Percentiles rank a stretch among this genome's conserved stretches.
Conservation (phyloP, 805 yeast species). For the Pichia kluyveri region DNA sequence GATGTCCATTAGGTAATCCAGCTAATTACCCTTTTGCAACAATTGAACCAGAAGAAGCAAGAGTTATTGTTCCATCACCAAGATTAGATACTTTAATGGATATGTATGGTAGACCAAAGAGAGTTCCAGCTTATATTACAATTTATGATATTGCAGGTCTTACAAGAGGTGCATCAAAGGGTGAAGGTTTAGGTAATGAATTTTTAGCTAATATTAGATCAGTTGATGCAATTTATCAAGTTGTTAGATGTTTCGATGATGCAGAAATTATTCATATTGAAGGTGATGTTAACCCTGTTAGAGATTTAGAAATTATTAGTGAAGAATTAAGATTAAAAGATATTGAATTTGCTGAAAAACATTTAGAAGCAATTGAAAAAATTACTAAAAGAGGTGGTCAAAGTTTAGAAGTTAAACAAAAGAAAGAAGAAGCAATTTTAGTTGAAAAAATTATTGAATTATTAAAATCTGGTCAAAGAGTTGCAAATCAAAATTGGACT, state of each 20-base stretch:
- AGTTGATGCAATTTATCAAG: constrained; percentile 96
- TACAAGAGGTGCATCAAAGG: constrained; percentile 92
- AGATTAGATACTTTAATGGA: constrained; percentile 71
- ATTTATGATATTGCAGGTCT: constrained; percentile 96
- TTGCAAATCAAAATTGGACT: constrained; percentile 52
- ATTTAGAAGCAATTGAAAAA: constrained; percentile 47
- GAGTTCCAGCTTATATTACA: constrained; percentile 88
- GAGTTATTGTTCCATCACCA: constrained; percentile 87
- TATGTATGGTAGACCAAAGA: constrained; percentile 72
- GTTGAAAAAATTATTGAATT: constrained; percentile 52
- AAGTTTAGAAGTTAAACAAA: constrained; percentile 54
- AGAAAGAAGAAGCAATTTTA: constrained; percentile 51
- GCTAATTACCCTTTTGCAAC: constrained; percentile 98
- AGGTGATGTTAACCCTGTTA: constrained; percentile 91
- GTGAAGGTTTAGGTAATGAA: constrained; percentile 97
- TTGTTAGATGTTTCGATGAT: constrained; percentile 95
- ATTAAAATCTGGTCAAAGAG: constrained; percentile 56
- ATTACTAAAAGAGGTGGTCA: constrained; percentile 57
- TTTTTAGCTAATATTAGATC: constrained; percentile 94
- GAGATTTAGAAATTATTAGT: constrained; percentile 86
- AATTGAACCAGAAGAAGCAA: constrained; percentile 96
- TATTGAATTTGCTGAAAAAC: constrained; percentile 75
- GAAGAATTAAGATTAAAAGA: constrained; percentile 94
- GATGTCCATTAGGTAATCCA: constrained; percentile 88
- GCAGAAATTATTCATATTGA: constrained; percentile 96